Base-by-base conservation (phyloP, 108 stramenopile species). In the Skeletonema menzelii region DNA sequence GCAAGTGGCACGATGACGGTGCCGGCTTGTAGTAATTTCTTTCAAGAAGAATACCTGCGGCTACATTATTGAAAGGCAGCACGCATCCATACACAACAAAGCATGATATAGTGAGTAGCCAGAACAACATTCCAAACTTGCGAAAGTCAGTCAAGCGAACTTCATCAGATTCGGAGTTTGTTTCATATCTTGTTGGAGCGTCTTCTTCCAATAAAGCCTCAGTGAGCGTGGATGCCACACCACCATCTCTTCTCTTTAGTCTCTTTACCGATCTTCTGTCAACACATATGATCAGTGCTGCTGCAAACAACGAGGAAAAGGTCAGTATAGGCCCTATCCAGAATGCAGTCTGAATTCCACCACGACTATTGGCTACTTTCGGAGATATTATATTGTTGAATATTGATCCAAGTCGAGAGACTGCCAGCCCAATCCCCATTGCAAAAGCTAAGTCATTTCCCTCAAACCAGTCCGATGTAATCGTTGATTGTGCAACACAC, bases 61-160 rank as follows among this genome's bases (percentile, higher is more conserved):
- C 87, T 7, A 91, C 78, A 78, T 84, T 87, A 75, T 88, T 88
- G 61, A 88, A 92, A 32, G 88, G 88, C 14, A 88, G 22, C 26
- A 90, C 76, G 47, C 84, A 82, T 20, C 88, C 88, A 68, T 92
- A 92, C 4, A 87, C 77, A 4, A 89, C 76, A 13, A 89, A 37
- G 71, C 91, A 90, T 24, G 76, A 83, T 2, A 87, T 15, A 5
- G 73, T 53, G 11, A 92, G 63, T 12, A 89, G 38, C 88, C 88
- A 92, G 59, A 88, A 90, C 26, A 72, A 34, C 0, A 17, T 26
- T 37, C 69, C 65, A 75, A 86, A 83, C 60, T 65, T 56, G 19
- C 59, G 26, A 34, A 79, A 49, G 60, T 80, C 82, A 14, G 56
- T 46, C 5, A 86, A 35, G 32, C 53, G 37, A 19, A 78, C 65